phyloP scores from a whole-genome alignment of 2,329 filamentous ascomycete genomes.

The Aspergillus texensis region DNA sequence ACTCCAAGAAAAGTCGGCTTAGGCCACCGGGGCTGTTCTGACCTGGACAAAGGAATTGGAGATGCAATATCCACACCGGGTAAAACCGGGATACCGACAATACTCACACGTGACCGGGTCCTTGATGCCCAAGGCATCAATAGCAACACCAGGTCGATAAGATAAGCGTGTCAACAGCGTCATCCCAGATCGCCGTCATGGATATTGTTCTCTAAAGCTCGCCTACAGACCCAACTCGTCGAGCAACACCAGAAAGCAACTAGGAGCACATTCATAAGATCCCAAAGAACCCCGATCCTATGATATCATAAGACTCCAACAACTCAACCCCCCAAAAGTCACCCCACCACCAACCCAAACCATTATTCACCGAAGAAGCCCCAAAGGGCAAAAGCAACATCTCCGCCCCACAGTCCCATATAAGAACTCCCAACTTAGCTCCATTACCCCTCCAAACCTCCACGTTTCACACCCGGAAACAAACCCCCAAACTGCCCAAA shows the following conservation, averaged over 20 bases:
- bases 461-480: background rate
- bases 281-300: background rate
- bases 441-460: constrained; percentile 3
- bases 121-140: background rate
- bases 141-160: background rate
- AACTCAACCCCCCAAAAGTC: background rate
- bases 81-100: background rate
- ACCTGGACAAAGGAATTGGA: background rate
- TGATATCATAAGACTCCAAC: background rate
- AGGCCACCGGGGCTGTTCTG: background rate
- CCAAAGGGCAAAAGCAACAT: constrained; percentile 1
- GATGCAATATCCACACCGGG: background rate
- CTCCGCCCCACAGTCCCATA: constrained; percentile 1
- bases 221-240: background rate
- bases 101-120: background rate
- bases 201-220: too few species aligned
- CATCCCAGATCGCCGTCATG: background rate
- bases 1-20: background rate
- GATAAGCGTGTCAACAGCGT: background rate
- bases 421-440: background rate
- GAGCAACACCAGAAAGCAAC: background rate
- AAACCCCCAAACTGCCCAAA: background rate
- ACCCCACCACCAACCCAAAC: background rate
- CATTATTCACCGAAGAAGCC: constrained; percentile 3
- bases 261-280: rapidly evolving